phyloP scores from a whole-genome alignment of 352 stramenopile species.

The Phytopythium chamaehyphon region DNA sequence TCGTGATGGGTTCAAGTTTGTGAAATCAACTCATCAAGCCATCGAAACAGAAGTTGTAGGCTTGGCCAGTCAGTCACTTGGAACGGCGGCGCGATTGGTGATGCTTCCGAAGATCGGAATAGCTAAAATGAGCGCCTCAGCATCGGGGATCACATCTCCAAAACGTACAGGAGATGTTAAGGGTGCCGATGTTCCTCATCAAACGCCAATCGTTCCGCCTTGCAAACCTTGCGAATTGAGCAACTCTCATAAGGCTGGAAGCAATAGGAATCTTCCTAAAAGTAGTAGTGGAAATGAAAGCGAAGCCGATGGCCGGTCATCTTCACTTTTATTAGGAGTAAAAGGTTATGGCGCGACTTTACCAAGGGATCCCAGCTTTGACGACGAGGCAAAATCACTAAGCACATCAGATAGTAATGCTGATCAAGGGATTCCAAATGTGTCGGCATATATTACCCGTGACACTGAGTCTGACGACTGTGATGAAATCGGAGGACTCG shows the following conservation, averaged over 20 bases:
- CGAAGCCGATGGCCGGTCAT: no score
- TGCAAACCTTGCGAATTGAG: no score
- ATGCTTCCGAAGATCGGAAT: constrained; percentile 13
- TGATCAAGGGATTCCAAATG: no score
- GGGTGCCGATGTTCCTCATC: not conserved
- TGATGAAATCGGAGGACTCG: constrained; percentile 1
- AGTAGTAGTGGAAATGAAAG: no score
- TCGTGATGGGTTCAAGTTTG: constrained; percentile 19
- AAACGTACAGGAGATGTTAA: not conserved
- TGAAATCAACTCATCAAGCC: constrained; percentile 32
- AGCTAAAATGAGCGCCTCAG: not conserved
- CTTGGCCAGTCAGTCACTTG: constrained; percentile 30
- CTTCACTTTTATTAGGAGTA: no score
- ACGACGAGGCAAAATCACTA: no score
- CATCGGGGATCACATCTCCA: not conserved
- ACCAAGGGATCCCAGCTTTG: no score
- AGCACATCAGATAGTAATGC: no score
- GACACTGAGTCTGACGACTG: not conserved
- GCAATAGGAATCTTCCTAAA: no score
- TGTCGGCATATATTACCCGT: not conserved
- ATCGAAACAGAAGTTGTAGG: constrained; percentile 35
- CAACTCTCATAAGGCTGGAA: no score
- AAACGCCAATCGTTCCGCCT: no score
- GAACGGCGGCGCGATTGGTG: constrained; percentile 29
- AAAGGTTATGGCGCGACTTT: no score